Evolutionary conservation across 202 grass and related monocot species (phyloP).

Genomic region (Brachypodium distachyon): DNA sequence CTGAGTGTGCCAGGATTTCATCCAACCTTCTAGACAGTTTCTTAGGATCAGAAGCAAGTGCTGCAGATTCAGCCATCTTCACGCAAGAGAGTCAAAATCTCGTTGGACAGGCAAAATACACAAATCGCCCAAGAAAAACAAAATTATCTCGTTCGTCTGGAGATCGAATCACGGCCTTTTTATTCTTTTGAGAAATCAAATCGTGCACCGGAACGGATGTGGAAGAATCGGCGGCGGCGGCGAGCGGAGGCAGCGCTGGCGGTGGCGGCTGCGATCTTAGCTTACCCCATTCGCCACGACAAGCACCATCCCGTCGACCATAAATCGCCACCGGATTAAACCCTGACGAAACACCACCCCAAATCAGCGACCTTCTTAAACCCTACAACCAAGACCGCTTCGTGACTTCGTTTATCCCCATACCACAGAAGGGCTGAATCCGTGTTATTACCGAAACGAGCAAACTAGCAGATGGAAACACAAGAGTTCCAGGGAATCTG

Average conservation of each 20-base stretch:
- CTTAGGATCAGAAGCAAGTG: neutral
- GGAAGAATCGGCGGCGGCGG: slow-evolving; percentile 44
- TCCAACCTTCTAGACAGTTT: neutral
- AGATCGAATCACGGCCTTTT: neutral
- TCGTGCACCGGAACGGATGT: slow-evolving; percentile 72
- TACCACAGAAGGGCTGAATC: neutral
- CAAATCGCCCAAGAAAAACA: too few species aligned
- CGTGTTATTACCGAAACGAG: neutral
- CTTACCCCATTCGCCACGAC: slow-evolving; percentile 11
- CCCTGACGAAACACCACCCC: neutral
- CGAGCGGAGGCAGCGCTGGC: neutral
- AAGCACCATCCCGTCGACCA: slow-evolving; percentile 27
- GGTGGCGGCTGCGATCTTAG: slow-evolving; percentile 11
- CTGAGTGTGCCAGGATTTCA: neutral
- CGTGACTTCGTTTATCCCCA: neutral
- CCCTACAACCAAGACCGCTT: neutral
- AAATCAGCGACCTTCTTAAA: neutral
- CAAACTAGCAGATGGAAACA: neutral
- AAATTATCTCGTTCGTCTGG: neutral
- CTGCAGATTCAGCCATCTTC: neutral
- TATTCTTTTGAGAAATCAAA: slow-evolving; percentile 17
- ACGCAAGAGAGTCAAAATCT: neutral
- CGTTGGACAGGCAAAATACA: too few species aligned
- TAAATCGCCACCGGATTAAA: slow-evolving; percentile 16
- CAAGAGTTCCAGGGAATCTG: neutral